Evolutionary conservation across 345 rosid genomes (phyloP).

Genomic region (Euphorbia tirucalli): DNA sequence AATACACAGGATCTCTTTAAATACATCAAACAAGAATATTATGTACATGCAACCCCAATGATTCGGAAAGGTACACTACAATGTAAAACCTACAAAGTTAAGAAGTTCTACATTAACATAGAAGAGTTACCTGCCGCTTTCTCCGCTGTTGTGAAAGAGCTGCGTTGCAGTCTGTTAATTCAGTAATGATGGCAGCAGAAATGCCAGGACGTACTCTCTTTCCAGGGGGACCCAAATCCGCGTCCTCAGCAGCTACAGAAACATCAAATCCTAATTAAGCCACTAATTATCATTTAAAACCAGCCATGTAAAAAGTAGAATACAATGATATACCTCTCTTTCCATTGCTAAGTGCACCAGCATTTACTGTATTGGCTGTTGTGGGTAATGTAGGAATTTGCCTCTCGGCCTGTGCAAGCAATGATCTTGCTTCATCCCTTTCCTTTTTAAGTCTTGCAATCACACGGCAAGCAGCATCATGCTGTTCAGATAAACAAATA

Average conservation of each 20-base stretch:
- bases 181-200: slow-evolving; percentile 56
- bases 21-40: neutral
- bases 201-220: slow-evolving; percentile 62
- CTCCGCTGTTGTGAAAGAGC: slow-evolving; percentile 90
- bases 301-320: neutral
- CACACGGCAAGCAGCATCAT: slow-evolving; percentile 99
- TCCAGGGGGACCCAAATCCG: slow-evolving; percentile 27
- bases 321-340: slow-evolving; percentile 58
- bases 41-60: neutral
- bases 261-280: slow-evolving; percentile 17
- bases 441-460: slow-evolving; percentile 96
- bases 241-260: slow-evolving; percentile 22
- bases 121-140: slow-evolving; percentile 41
- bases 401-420: slow-evolving; percentile 79
- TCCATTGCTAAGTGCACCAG: slow-evolving; percentile 69
- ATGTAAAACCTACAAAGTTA: neutral
- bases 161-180: slow-evolving; percentile 80
- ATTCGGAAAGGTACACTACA: neutral
- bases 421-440: slow-evolving; percentile 81
- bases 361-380: slow-evolving; percentile 41
- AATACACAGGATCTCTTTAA: neutral
- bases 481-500: slow-evolving; percentile 44
- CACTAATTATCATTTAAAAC: neutral
- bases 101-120: neutral
- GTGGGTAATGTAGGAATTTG: slow-evolving; percentile 52